Evolutionary conservation across 768 basidiomycete genomes (phyloP), one percentile per base, ranked within the genome.

Genomic region (Paxillus rubicundulus): DNA sequence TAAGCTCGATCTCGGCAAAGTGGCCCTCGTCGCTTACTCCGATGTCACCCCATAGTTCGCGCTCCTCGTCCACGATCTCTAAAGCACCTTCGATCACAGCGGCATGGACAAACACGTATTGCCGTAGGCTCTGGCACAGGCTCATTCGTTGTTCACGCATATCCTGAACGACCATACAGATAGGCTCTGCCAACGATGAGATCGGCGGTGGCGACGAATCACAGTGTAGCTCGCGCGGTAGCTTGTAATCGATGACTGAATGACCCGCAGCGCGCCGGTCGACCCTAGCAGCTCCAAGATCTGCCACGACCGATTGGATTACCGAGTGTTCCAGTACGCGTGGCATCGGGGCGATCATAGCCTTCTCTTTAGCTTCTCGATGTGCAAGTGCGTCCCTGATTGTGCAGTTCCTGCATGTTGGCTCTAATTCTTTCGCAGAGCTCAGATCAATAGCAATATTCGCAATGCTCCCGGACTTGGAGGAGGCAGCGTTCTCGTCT

Each of bases 101-200:
- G 28, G 86, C 84, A 66, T 97, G 91, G 34, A 93, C 89, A 70
- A 95, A 98, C 17, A 95, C 87, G 63, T 95, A 98, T 72, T 98
- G 96, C 52, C 94, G 76, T 64, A 95, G 72, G 68, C 89, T 96
- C 75, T 96, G 95, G 65, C 95, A 96, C 55, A 97, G 71, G 62
- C 91, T 93, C 96, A 98, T 98, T 49, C 96, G 77, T 72, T 98
- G 95, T 68, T 95, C 86, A 41, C 96, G 80, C 86, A 98, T 92
- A 65, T 94, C 91, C 70, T 95, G 92, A 46, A 98, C 76, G 1
- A 97, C 80, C 49, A 84, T 79, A 66, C 79, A 84, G 37, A 97
- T 81, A 3, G 96, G 96, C 43, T 92, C 87, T 30, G 79, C 77
- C 56, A 86, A 83, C 33, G 76, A 74, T 40, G 82, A 83, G 54